Evolutionary conservation across 805 yeast genomes (phyloP), one percentile per base, ranked within the genome.

Genomic region (Candida maris): DNA sequence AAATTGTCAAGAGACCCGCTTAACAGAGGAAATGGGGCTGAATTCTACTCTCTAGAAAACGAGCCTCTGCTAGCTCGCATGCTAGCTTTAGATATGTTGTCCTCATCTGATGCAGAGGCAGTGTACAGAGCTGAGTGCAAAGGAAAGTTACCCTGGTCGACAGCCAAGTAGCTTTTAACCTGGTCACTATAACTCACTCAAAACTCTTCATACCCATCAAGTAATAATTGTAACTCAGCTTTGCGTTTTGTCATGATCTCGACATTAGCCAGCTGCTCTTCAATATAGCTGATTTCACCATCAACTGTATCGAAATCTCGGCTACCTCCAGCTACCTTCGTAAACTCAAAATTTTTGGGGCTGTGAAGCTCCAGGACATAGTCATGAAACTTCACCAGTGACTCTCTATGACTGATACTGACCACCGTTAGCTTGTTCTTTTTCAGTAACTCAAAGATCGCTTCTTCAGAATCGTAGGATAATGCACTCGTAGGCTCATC

Each of bases 401-500:
- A 70, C 20, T 94, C 91, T 32, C 96, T 73, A 57, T 88, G 96
- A 19, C 86, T 75, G 41, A 88, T 74, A 2, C 96, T 86, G 38
- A 88, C 76, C 45, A 85, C 76, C 1, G 94, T 83, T 57, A 86
- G 82, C 29, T 77, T 73, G 51, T 79, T 79, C 38, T 64, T 67
- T 51, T 78, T 83, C 60, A 88, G 69, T 45, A 81, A 58, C 53
- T 85, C 94, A 61, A 87, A 88, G 35, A 88, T 67, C 40, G 79
- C 76, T 45, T 89, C 96, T 59, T 88, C 97, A 59, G 84, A 85
- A 59, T 88, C 97, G 30, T 81, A 81, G 35, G 87, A 77, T 9
- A 88, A 88, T 1, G 97, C 96, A 56, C 87, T 85, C 4, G 97
- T 88, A n/a, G 94, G 85, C 62, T 88, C 97, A 61, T 88, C 97